Percentiles rank a stretch among this genome's conserved stretches.
These are phyloP conservation scores for Rutstroemia sp. DNA, from an alignment of 2,329 filamentous ascomycete species.

Conservation along the genomic window DNA sequence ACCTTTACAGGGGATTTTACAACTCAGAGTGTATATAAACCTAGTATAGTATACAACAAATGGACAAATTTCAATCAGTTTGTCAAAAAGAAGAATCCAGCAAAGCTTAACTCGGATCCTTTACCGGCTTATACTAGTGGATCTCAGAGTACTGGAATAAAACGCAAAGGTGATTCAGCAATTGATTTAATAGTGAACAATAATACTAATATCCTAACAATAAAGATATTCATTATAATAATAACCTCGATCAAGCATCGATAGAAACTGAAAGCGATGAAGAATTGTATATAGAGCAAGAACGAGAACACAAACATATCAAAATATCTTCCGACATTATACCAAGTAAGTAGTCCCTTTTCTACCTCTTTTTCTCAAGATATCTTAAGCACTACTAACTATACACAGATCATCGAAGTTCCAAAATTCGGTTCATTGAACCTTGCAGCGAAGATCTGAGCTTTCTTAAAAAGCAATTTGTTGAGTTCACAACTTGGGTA, in stretches of 20 bases:
- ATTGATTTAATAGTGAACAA: background rate
- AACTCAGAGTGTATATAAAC: background rate
- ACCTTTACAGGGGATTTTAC: background rate
- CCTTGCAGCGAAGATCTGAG: background rate
- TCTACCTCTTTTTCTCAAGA: background rate
- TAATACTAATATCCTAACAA: background rate
- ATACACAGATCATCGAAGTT: background rate
- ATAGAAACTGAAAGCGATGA: background rate
- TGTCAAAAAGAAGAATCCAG: background rate
- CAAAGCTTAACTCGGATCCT: background rate
- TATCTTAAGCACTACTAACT: background rate
- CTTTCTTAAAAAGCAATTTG: background rate
- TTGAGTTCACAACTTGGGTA: background rate
- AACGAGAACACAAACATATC: background rate
- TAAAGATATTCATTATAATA: background rate
- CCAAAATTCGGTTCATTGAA: background rate
- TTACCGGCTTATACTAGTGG: background rate
- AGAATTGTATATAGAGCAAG: background rate
- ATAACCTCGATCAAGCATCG: background rate
- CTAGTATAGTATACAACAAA: background rate
- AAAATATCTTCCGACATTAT: background rate
- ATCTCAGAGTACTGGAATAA: background rate
- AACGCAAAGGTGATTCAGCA: background rate
- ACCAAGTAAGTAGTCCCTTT: background rate
- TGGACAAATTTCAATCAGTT: background rate